A percentile compares a stretch with the other conserved stretches of the same genome.
These are phyloP conservation scores for Scleroderma bovista DNA, from an alignment of 768 basidiomycete genomes.

Conservation along the genomic window DNA sequence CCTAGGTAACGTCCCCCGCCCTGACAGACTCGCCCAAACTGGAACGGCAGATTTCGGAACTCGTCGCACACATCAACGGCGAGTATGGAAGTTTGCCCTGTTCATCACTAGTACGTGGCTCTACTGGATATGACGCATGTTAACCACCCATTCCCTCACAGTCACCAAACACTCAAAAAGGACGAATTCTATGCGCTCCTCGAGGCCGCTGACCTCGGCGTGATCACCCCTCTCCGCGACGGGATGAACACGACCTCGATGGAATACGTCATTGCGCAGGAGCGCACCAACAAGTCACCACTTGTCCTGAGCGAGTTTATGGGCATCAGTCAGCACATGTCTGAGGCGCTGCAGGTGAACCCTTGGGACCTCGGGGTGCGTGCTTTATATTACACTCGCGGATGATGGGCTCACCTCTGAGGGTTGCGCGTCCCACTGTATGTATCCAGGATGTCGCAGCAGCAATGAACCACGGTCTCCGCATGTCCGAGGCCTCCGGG, in stretches of 20 bases:
- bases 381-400: conserved; percentile 7
- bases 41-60: conserved; percentile 88
- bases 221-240: conserved; percentile 93
- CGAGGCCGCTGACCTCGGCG: conserved; percentile 87
- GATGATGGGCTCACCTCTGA: background rate
- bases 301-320: conserved; percentile 95
- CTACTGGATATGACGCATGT: background rate
- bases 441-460: conserved; percentile 67
- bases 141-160: conserved; percentile 24
- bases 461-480: conserved; percentile 83
- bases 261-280: conserved; percentile 96
- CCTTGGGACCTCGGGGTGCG: conserved; percentile 90
- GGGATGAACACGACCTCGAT: conserved; percentile 99
- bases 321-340: conserved; percentile 93
- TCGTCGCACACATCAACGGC: conserved; percentile 93
- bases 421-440: background rate
- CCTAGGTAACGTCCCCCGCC: conserved; percentile 85
- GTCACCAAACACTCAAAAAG: conserved; percentile 95
- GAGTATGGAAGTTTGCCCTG: conserved; percentile 90
- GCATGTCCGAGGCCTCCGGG: conserved; percentile 78
- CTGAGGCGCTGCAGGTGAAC: conserved; percentile 84
- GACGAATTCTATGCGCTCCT: conserved; percentile 97
- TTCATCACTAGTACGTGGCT: conserved; percentile 90
- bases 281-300: conserved; percentile 75
- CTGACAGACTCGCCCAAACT: conserved; percentile 90